These are phyloP conservation scores for Cytospora schulzeri DNA, from an alignment of 2,329 filamentous ascomycete genomes.

Conservation along the genomic window DNA sequence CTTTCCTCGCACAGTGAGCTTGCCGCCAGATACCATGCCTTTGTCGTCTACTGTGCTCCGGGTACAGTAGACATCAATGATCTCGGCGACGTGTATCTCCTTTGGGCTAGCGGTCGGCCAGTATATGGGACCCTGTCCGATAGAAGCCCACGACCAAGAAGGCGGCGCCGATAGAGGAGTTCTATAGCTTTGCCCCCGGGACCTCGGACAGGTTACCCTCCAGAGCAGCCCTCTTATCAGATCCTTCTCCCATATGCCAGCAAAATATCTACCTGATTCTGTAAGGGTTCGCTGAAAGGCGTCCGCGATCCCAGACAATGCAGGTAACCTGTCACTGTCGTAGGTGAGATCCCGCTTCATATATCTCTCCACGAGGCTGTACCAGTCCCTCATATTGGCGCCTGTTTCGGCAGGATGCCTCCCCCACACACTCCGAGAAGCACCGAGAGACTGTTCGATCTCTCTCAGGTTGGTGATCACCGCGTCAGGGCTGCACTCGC, in stretches of 20 bases:
- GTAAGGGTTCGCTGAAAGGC: neutral
- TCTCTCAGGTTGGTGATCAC: neutral
- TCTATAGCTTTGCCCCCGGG: neutral
- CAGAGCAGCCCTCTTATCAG: neutral
- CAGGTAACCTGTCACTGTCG: neutral
- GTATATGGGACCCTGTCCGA: neutral
- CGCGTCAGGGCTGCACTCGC: neutral
- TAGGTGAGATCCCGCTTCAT: neutral
- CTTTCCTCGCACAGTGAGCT: neutral
- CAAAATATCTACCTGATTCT: neutral
- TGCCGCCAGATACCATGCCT: neutral
- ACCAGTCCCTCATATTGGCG: neutral
- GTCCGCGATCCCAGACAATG: neutral
- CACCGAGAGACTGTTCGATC: neutral
- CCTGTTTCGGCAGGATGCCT: neutral
- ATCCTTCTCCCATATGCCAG: neutral
- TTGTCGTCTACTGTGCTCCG: neutral
- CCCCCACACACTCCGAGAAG: no score
- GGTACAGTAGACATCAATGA: neutral
- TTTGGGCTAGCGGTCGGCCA: neutral
- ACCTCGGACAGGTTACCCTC: neutral
- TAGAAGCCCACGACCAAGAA: neutral
- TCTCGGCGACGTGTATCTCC: neutral
- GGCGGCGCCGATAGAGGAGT: neutral
- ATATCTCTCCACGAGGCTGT: neutral